Conservation (phyloP, 1,284 basidiomycete species). For the Cutaneotrichosporon daszewskae region DNA sequence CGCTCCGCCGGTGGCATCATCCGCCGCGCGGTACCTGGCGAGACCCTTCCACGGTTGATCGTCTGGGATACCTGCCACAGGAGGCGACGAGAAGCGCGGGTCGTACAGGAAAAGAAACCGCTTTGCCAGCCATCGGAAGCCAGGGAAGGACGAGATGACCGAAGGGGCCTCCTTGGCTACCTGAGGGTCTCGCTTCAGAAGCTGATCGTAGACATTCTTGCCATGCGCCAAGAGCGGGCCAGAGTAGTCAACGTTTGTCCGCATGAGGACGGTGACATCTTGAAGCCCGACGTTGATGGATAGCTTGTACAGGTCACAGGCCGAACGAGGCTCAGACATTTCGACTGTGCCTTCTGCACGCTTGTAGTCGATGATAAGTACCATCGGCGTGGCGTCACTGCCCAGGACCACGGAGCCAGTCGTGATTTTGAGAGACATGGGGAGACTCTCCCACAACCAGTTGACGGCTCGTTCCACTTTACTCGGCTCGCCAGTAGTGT, state of each 20-base stretch:
- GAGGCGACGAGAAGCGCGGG: constrained; percentile 33
- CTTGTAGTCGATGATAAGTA: constrained; percentile 72
- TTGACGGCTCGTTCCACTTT: constrained; percentile 20
- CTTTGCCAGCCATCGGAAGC: constrained; percentile 36
- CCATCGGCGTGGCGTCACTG: constrained; percentile 71
- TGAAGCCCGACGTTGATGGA: constrained; percentile 64
- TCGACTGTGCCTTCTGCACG: constrained; percentile 69
- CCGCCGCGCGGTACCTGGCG: constrained; percentile 45
- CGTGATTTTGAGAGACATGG: constrained; percentile 65
- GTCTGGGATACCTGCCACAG: constrained; percentile 32
- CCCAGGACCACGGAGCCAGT: constrained; percentile 75
- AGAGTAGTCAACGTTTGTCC: constrained; percentile 70
- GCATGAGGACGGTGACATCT: constrained; percentile 59
- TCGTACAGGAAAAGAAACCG: constrained; percentile 35
- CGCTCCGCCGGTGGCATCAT: constrained; percentile 19
- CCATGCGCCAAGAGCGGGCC: constrained; percentile 63
- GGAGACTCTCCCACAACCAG: constrained; percentile 63
- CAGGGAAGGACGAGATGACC: constrained; percentile 28
- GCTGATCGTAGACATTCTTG: constrained; percentile 56
- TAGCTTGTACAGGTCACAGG: constrained; percentile 73
- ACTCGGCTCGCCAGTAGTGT: no score
- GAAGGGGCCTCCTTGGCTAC: constrained; percentile 35
- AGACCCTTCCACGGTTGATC: constrained; percentile 49
- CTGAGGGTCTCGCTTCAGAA: constrained; percentile 51
- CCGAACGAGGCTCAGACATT: constrained; percentile 67